Conservation (phyloP, 2,329 filamentous ascomycete species). For the Beauveria australis region DNA sequence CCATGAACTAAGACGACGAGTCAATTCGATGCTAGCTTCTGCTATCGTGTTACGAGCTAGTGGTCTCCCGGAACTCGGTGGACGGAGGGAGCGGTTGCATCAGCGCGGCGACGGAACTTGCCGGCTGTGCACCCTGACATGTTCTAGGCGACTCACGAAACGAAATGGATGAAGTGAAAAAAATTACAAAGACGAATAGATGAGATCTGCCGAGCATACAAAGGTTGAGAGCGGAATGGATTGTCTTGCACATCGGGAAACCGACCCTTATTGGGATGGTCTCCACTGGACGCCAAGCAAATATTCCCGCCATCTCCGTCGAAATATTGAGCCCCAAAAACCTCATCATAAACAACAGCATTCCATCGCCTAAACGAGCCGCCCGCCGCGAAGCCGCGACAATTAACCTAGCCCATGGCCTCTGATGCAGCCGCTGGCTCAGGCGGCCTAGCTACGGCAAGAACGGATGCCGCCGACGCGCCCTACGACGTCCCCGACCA, state of each 20-base stretch:
- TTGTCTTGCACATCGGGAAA: not conserved
- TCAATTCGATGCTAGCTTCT: not conserved
- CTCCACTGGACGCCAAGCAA: not conserved
- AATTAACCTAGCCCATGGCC: not conserved
- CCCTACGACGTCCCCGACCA: conserved; percentile 27
- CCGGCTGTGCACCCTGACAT: too few relatives aligned
- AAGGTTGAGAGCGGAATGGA: not conserved
- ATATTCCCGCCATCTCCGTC: not conserved
- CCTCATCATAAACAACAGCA: not conserved
- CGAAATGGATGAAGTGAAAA: too few relatives aligned
- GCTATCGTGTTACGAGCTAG: not conserved
- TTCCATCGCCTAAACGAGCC: not conserved
- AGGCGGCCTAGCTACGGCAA: not conserved
- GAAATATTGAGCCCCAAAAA: not conserved
- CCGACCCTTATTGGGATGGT: not conserved
- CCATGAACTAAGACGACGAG: not conserved
- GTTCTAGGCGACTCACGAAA: too few relatives aligned
- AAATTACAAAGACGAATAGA: not conserved
- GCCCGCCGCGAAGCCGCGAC: not conserved
- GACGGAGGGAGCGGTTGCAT: too few relatives aligned
- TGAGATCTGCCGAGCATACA: not conserved
- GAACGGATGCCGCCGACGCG: not conserved
- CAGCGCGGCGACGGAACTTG: too few relatives aligned
- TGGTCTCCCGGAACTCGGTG: not conserved
- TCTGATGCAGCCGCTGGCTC: not conserved